phyloP scores from a whole-genome alignment of 805 yeast genomes.

The Maudiozyma saulgeensis region DNA sequence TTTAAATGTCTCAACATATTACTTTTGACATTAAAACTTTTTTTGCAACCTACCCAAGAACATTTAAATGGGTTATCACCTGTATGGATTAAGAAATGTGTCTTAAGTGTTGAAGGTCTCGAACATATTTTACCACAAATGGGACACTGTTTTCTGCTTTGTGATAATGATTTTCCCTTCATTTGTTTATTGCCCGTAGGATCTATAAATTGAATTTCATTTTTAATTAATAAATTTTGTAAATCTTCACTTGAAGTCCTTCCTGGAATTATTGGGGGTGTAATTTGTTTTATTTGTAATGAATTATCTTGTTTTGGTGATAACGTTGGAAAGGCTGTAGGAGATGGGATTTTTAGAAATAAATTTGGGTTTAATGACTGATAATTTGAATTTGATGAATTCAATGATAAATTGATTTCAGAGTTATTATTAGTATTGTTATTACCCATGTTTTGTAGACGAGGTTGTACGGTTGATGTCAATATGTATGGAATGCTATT shows the following conservation, averaged over 20 bases:
- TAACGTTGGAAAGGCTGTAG: not conserved
- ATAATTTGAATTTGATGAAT: not conserved
- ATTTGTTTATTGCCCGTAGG: not conserved
- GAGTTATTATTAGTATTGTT: not conserved
- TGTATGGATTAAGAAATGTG: constrained; percentile 71
- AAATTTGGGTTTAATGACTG: not conserved
- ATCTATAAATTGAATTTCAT: not conserved
- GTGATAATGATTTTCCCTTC: not conserved
- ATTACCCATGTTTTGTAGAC: not conserved
- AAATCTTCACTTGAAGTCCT: not conserved
- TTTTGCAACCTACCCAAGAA: constrained; percentile 54
- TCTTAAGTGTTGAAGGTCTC: constrained; percentile 72
- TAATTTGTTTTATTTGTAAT: not conserved
- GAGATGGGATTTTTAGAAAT: not conserved
- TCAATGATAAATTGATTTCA: not conserved
- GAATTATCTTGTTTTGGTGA: not conserved
- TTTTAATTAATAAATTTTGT: not conserved
- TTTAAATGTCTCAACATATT: constrained; percentile 74
- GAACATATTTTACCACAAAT: constrained; percentile 70
- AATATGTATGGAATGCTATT: not conserved
- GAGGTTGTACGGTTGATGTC: not conserved
- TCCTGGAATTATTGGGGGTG: not conserved
- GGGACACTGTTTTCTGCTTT: constrained; percentile 32
- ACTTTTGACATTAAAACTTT: constrained; percentile 63
- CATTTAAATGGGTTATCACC: constrained; percentile 70